A percentile compares a stretch with the other conserved stretches of the same genome.
Conservation (phyloP, 768 basidiomycete genomes). For the Rhizopogon salebrosus region DNA sequence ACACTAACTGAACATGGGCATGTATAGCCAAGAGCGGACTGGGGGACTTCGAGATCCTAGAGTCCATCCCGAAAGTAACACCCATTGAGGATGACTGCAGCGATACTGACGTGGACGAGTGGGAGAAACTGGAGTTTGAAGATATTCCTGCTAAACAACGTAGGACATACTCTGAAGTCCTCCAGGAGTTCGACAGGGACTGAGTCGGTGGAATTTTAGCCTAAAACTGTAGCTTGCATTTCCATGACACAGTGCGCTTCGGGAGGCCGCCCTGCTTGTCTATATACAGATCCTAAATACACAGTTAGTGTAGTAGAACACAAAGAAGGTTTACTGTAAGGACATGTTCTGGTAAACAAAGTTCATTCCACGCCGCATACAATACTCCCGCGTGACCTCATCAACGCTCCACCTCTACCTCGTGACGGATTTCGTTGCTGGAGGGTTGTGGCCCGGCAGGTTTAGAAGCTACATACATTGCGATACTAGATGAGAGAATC, state of each 20-base stretch:
- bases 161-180: conserved; percentile 19
- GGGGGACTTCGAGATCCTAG: conserved; percentile 19
- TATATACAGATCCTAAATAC: not conserved
- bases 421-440: too few species aligned
- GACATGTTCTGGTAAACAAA: too few species aligned
- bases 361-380: too few species aligned
- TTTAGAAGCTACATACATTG: too few species aligned
- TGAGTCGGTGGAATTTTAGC: not conserved
- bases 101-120: conserved; percentile 7
- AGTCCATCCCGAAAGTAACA: conserved; percentile 13
- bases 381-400: too few species aligned
- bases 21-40: conserved; percentile 8
- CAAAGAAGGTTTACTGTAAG: too few species aligned
- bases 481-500: too few species aligned
- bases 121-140: conserved; percentile 16
- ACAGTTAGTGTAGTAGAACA: not conserved
- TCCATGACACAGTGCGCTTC: too few species aligned
- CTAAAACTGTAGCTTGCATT: not conserved
- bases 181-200: conserved; percentile 4
- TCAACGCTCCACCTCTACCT: too few species aligned
- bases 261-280: too few species aligned
- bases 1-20: not conserved
- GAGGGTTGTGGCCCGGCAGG: too few species aligned
- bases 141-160: conserved; percentile 5
- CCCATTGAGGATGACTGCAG: conserved; percentile 8